A percentile compares a stretch with the other conserved stretches of the same genome.
phyloP scores from a whole-genome alignment of 768 basidiomycete species.

The Pisolithus tinctorius region DNA sequence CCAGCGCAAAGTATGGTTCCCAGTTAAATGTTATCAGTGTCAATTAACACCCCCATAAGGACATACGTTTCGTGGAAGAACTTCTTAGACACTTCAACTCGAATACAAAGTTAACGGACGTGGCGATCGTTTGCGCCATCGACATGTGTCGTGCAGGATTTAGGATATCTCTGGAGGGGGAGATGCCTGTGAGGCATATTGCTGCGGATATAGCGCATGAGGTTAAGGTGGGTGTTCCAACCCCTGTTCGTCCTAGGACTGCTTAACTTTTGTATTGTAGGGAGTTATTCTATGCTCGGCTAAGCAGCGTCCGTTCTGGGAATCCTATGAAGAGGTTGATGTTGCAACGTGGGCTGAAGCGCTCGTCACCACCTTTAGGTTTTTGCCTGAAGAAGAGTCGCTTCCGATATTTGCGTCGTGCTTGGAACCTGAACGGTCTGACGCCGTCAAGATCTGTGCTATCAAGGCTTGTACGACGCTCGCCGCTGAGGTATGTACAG shows the following conservation, averaged over 20 bases:
- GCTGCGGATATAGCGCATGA: conserved; percentile 75
- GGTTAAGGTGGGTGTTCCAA: conserved; percentile 48
- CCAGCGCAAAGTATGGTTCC: conserved; percentile 23
- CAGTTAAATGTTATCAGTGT: not conserved
- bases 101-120: conserved; percentile 54
- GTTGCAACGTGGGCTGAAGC: conserved; percentile 72
- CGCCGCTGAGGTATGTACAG: conserved; percentile 49
- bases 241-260: conserved; percentile 15
- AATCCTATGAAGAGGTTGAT: conserved; percentile 62
- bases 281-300: conserved; percentile 19
- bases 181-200: conserved; percentile 56
- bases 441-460: conserved; percentile 73
- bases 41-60: conserved; percentile 21
- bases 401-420: conserved; percentile 56
- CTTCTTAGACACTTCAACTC: conserved; percentile 51
- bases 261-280: conserved; percentile 8
- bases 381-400: conserved; percentile 56
- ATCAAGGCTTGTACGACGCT: conserved; percentile 69
- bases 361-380: conserved; percentile 66
- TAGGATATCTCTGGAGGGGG: conserved; percentile 48
- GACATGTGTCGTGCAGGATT: conserved; percentile 69
- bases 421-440: conserved; percentile 70
- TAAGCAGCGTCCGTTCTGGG: conserved; percentile 63
- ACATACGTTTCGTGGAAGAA: conserved; percentile 54
- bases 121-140: conserved; percentile 64